Evolutionary conservation across 768 basidiomycete species (phyloP).

Genomic region (Pulveroboletus frians): DNA sequence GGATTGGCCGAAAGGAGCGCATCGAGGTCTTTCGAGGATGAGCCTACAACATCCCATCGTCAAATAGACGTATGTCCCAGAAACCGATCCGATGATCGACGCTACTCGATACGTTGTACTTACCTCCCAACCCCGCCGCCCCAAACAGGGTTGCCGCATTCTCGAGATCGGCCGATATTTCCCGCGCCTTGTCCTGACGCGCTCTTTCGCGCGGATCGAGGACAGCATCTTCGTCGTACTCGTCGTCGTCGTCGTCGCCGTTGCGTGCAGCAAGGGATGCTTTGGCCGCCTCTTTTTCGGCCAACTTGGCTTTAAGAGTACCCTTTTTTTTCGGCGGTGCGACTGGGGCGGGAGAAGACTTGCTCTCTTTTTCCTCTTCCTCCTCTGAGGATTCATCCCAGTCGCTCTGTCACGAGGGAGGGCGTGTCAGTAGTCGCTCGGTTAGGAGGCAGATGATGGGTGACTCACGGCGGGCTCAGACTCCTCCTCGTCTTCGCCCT

Average conservation of each 20-base stretch:
- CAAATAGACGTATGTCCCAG: background rate
- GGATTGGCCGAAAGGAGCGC: conserved; percentile 73
- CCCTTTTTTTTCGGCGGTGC: conserved; percentile 89
- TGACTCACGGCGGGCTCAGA: conserved; percentile 65
- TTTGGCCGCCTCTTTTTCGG: conserved; percentile 83
- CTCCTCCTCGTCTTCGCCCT: conserved; percentile 88
- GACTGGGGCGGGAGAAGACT: conserved; percentile 41
- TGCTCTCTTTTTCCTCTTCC: conserved; percentile 63
- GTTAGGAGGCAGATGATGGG: background rate
- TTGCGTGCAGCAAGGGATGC: conserved; percentile 42
- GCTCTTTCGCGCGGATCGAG: conserved; percentile 79
- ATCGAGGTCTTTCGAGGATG: conserved; percentile 65
- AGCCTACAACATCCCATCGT: conserved; percentile 38
- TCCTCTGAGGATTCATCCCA: conserved; percentile 87
- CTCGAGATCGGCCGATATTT: conserved; percentile 82
- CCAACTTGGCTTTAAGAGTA: conserved; percentile 84
- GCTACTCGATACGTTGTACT: conserved; percentile 19
- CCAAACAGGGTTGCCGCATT: conserved; percentile 83
- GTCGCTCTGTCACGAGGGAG: conserved; percentile 59
- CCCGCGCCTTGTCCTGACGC: conserved; percentile 68
- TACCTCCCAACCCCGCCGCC: conserved; percentile 59
- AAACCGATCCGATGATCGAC: background rate
- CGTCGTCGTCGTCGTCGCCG: conserved; percentile 31
- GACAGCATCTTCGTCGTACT: conserved; percentile 70
- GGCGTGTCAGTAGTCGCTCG: conserved; percentile 1